A percentile compares a stretch with the other conserved stretches of the same genome.
Evolutionary conservation across 352 stramenopile species (phyloP).

Genomic region (Pythium sp.): DNA sequence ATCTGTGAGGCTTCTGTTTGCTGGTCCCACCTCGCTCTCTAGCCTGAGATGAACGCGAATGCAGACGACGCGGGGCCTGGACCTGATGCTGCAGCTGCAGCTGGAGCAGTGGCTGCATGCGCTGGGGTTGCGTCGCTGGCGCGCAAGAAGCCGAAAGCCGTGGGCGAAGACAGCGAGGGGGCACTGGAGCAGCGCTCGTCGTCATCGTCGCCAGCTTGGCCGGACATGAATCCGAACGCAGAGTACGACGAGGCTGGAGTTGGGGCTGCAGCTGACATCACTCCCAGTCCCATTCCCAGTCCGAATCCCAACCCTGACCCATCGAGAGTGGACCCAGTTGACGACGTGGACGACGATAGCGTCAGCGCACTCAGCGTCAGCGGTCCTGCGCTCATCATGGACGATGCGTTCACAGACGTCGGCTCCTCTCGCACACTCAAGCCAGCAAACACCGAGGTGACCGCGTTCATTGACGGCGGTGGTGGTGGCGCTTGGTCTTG

Average conservation of each 20-base stretch:
- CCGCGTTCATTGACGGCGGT: slow-evolving; percentile 12
- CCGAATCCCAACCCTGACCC: slow-evolving; percentile 2
- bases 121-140: slow-evolving; percentile 29
- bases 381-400: slow-evolving; percentile 37
- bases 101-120: background rate
- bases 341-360: slow-evolving; percentile 26
- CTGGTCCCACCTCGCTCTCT: background rate
- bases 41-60: slow-evolving; percentile 65
- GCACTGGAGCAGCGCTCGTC: background rate
- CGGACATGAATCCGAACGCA: slow-evolving; percentile 25
- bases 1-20: background rate
- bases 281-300: background rate
- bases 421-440: slow-evolving; percentile 39
- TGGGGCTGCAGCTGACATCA: background rate
- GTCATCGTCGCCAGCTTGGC: slow-evolving; percentile 7
- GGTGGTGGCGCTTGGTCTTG: slow-evolving; percentile 15
- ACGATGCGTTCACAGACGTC: slow-evolving; percentile 27
- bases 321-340: slow-evolving; percentile 9
- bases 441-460: slow-evolving; percentile 53
- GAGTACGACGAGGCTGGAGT: slow-evolving; percentile 25
- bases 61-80: slow-evolving; percentile 36
- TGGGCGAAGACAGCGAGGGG: slow-evolving; percentile 39
- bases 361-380: slow-evolving; percentile 49
- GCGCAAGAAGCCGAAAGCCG: slow-evolving; percentile 57
- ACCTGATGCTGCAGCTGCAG: background rate